phyloP scores from a whole-genome alignment of 2,329 filamentous ascomycete species.

The Emergomyces africanus region DNA sequence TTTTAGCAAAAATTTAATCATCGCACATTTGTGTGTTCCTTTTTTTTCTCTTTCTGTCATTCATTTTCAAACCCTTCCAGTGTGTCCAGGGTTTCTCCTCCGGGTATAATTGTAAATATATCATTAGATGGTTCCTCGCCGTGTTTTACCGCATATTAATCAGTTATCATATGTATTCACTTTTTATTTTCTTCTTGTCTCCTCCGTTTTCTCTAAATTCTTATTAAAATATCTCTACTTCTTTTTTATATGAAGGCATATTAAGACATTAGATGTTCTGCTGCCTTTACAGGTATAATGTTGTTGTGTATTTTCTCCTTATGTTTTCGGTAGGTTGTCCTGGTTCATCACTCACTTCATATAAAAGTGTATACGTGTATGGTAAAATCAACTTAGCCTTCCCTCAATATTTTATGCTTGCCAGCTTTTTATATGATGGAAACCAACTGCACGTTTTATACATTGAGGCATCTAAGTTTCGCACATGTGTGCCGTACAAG shows the following conservation, averaged over 20 bases:
- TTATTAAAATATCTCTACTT: too few relatives aligned
- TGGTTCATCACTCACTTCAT: background rate
- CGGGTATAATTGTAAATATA: background rate
- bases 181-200: background rate
- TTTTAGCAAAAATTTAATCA: background rate
- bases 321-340: background rate
- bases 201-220: background rate
- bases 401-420: too few relatives aligned
- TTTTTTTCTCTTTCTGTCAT: background rate
- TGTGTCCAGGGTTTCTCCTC: background rate
- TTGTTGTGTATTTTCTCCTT: background rate
- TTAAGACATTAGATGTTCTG: too few relatives aligned
- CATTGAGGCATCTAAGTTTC: too few relatives aligned
- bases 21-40: background rate
- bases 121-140: background rate
- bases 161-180: background rate
- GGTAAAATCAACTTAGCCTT: background rate
- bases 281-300: too few relatives aligned
- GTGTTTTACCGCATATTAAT: background rate
- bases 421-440: background rate
- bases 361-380: background rate
- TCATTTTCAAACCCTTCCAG: background rate
- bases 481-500: too few relatives aligned
- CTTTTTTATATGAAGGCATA: too few relatives aligned
- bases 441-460: background rate